phyloP scores from a whole-genome alignment of 148 eudicot species.

The Vaccinium myrtillus region DNA sequence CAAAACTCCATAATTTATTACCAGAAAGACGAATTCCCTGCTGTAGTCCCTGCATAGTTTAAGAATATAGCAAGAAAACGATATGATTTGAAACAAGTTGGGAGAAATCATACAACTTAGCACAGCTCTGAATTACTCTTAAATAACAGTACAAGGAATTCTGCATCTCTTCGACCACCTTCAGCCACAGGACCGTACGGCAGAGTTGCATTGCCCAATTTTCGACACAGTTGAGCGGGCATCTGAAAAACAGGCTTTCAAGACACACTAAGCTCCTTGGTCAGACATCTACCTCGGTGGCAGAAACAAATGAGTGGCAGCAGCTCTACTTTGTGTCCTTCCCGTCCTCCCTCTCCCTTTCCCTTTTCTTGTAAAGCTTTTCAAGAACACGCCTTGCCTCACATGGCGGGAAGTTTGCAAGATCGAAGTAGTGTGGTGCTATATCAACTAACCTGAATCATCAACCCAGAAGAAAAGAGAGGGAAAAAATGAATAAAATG shows the following conservation, averaged over 20 bases:
- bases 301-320: background rate
- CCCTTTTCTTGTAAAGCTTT: slow-evolving; percentile 57
- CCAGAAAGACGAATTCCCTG: background rate
- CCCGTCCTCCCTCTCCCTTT: slow-evolving; percentile 45
- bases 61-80: background rate
- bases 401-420: slow-evolving; percentile 65
- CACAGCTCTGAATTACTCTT: background rate
- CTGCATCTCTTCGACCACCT: background rate
- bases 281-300: background rate
- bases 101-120: background rate
- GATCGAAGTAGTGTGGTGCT: slow-evolving; percentile 69
- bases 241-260: background rate
- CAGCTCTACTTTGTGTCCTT: slow-evolving; percentile 28
- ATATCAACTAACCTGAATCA: slow-evolving; percentile 60
- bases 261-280: background rate
- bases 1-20: background rate
- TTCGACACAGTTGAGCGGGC: background rate
- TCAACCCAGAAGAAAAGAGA: background rate
- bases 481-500: background rate
- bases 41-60: background rate
- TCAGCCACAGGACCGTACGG: background rate
- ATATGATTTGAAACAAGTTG: background rate
- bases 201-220: background rate
- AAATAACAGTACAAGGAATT: background rate
- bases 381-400: slow-evolving; percentile 65